Evolutionary conservation across 106 monocot species (phyloP).

Genomic region (Iris macrosiphon): DNA sequence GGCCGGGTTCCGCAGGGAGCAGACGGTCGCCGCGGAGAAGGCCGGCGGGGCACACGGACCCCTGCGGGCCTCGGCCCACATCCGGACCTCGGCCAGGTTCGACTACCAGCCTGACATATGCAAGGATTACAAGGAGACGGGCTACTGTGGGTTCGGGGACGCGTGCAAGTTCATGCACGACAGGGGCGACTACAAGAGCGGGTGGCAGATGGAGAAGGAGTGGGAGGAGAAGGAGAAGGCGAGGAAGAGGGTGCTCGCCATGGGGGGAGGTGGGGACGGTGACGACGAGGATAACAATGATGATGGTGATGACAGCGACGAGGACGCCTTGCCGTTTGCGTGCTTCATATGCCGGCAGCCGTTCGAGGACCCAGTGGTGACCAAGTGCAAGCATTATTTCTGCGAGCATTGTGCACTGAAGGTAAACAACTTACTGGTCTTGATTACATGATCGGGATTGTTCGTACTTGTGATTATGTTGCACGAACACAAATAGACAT

Average conservation of each 20-base stretch:
- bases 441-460: too few species aligned
- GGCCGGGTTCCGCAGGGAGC: conserved; percentile 91
- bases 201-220: conserved; percentile 96
- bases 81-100: conserved; percentile 76
- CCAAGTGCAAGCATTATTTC: conserved; percentile 97
- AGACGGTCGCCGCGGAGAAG: conserved; percentile 88
- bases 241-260: conserved; percentile 53
- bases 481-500: too few species aligned
- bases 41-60: conserved; percentile 93
- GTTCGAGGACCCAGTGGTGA: conserved; percentile 84
- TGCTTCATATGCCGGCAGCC: conserved; percentile 50
- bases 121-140: conserved; percentile 99
- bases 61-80: conserved; percentile 77
- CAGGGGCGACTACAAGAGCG: conserved; percentile 94
- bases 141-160: conserved; percentile 96
- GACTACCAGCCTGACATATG: conserved; percentile 99
- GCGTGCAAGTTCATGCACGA: conserved; percentile 99
- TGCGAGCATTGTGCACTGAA: conserved; percentile 97
- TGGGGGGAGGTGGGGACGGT: conserved; percentile 30
- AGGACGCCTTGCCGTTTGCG: conserved; percentile 73
- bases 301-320: conserved; percentile 46
- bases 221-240: conserved; percentile 78
- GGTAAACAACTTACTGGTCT: too few species aligned
- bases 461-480: too few species aligned
- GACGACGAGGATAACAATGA: conserved; percentile 24